These are phyloP conservation scores for Chloranthus sessilifolius DNA, from an alignment of 164 flowering plant species.

Conservation along the genomic window DNA sequence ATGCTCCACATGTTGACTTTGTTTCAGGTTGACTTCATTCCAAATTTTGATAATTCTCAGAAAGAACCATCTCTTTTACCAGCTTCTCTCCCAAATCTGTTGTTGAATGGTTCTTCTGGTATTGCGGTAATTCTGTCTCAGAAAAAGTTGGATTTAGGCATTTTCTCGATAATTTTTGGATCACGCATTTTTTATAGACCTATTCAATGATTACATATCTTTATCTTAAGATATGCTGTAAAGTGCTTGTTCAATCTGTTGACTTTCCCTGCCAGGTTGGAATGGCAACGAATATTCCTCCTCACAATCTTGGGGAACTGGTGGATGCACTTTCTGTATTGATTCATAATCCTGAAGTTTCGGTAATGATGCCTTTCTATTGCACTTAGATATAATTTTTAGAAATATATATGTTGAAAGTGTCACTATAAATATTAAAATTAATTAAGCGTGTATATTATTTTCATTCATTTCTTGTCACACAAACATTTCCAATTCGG, in stretches of 20 bases:
- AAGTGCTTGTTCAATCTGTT: constrained; percentile 1
- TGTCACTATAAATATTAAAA: background rate
- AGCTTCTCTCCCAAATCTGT: constrained; percentile 74
- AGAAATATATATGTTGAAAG: background rate
- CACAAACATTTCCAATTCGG: no score
- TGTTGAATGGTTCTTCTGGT: constrained; percentile 97
- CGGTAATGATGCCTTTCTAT: constrained; percentile 34
- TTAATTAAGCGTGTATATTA: background rate
- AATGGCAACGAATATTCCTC: constrained; percentile 99
- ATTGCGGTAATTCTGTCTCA: constrained; percentile 57
- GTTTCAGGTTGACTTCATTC: constrained; percentile 89
- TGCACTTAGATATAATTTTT: background rate
- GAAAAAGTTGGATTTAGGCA: background rate
- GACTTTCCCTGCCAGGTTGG: constrained; percentile 59
- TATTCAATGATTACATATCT: background rate
- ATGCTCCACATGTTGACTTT: constrained; percentile 1
- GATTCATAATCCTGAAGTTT: constrained; percentile 87
- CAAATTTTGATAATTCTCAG: constrained; percentile 92
- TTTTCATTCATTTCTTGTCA: no score
- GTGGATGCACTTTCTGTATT: constrained; percentile 88
- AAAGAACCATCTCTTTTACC: constrained; percentile 92
- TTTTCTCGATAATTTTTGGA: no score
- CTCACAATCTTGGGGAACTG: constrained; percentile 98
- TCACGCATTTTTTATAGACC: background rate
- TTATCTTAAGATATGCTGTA: background rate